Conservation (phyloP, 352 stramenopile species). For the Phytophthora aleatoria region DNA sequence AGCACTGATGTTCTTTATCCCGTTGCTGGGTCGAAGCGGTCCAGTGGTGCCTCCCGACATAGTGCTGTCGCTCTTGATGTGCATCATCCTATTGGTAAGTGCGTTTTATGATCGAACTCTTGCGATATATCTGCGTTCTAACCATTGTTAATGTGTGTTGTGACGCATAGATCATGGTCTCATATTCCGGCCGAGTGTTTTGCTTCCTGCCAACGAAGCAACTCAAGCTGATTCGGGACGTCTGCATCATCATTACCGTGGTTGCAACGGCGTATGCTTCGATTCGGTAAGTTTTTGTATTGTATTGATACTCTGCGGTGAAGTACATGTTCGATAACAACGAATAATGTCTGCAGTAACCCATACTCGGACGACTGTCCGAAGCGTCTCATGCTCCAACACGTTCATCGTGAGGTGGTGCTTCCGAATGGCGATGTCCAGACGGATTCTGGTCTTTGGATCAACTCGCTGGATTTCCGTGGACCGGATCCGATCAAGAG, state of each 20-base stretch:
- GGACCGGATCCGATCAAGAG: conserved; percentile 53
- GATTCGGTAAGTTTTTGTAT: conserved; percentile 41
- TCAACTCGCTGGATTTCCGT: conserved; percentile 76
- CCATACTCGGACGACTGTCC: conserved; percentile 75
- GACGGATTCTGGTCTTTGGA: conserved; percentile 71
- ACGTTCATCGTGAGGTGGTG: conserved; percentile 62
- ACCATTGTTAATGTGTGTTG: conserved; percentile 7
- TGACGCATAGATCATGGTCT: conserved; percentile 42
- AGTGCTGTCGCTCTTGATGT: conserved; percentile 55
- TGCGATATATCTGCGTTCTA: neutral
- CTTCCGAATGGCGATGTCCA: conserved; percentile 49
- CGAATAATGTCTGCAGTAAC: conserved; percentile 45
- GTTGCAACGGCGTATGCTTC: conserved; percentile 49
- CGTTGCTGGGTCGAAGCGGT: conserved; percentile 67
- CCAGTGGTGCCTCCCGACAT: conserved; percentile 61
- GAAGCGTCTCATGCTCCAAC: conserved; percentile 72
- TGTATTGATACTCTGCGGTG: neutral
- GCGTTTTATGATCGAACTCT: neutral
- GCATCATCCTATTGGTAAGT: conserved; percentile 52
- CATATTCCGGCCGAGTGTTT: conserved; percentile 71
- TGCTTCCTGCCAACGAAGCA: conserved; percentile 63
- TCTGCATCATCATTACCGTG: conserved; percentile 45
- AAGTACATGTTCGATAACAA: neutral
- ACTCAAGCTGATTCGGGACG: conserved; percentile 46
- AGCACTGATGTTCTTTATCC: conserved; percentile 77